Percentiles rank a stretch among this genome's conserved stretches.
Evolutionary conservation across 1,139 yeast genomes (phyloP).

Genomic region (Lodderomyces pseudojiufengensis): DNA sequence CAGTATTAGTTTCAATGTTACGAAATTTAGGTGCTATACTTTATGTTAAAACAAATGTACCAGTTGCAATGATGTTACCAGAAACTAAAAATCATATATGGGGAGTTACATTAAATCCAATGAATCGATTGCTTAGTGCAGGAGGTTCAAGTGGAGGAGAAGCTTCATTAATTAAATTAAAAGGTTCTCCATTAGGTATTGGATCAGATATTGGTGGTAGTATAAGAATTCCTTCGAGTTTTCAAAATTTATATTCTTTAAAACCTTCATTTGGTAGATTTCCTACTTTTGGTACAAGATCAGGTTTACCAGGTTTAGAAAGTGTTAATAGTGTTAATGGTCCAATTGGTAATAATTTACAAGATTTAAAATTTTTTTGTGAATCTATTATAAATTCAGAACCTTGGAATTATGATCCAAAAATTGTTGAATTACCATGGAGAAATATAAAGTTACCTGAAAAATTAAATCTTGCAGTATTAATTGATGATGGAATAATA

Average conservation of each 20-base stretch:
- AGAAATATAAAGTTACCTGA: conserved; percentile 44
- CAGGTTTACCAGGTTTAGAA: conserved; percentile 57
- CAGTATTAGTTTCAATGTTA: conserved; percentile 17
- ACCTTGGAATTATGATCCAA: conserved; percentile 66
- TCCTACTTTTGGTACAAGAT: conserved; percentile 39
- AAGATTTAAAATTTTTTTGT: conserved; percentile 62
- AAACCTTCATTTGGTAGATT: conserved; percentile 67
- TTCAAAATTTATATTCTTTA: conserved; percentile 60
- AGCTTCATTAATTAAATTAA: conserved; percentile 62
- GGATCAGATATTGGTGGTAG: conserved; percentile 82
- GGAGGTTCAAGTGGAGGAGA: conserved; percentile 78
- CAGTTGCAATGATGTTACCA: conserved; percentile 47
- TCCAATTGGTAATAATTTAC: conserved; percentile 57
- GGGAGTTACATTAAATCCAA: conserved; percentile 40
- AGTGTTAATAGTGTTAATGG: conserved; percentile 58
- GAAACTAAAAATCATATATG: conserved; percentile 38
- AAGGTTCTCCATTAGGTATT: conserved; percentile 62
- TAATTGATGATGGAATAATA: conserved; percentile 37
- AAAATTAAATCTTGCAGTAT: conserved; percentile 33
- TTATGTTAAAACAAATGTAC: conserved; percentile 43
- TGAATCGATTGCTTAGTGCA: conserved; percentile 35
- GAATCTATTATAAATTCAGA: conserved; percentile 53
- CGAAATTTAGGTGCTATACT: conserved; percentile 64
- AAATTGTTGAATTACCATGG: conserved; percentile 60
- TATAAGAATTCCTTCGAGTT: conserved; percentile 72